Base-by-base conservation (phyloP, 2,329 filamentous ascomycete genomes). In the Calonectria pteridis region DNA sequence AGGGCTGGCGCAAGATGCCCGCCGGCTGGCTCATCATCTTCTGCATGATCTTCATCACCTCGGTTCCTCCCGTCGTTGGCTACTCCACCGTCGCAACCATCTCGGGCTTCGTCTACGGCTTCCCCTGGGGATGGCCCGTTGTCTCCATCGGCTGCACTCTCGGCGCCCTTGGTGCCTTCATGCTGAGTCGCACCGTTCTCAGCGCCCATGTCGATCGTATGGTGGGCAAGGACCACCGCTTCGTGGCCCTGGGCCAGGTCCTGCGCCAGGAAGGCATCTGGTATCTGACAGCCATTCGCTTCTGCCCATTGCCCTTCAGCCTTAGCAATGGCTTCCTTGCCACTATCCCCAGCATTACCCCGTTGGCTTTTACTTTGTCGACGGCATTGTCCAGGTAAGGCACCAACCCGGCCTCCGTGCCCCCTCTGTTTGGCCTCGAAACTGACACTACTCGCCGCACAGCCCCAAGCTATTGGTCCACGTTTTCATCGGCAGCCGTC, bases 241-340 rank as follows among this genome's bases (percentile, higher is more conserved):
- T 99, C 83, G 92, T 97, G 13, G 97, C 97, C 6, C 89, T 99
- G 31, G 91, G 94, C 28, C 90, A 98, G 80, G 97, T 97, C 10
- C 88, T 99, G 75, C 95, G 98, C 77, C 93, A 94, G 81, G 97
- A 99, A 81, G 97, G 97, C 0, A 85, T 99, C 66, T 94, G 95
- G 80, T 92, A 98, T 68, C 89, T 99, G 58, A 93, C 95, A 75
- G 97, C 97, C 90, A 97, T 99, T 79, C 91, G 97, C 35, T 90
- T 98, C 76, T 98, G 96, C 81, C 97, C 97, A 2, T 84, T 99
- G 73, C 97, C 97, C 18, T 99, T 98, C 84, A 97, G 94, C 67
- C 87, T 98, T 78, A 96, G 94, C 82, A 99, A 99, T 82, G 97
- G 95, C 65, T 98, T 98, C 74, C 91, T 99, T 69, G 95, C 95